A percentile compares a stretch with the other conserved stretches of the same genome.
These are phyloP conservation scores for Exophiala lecanii-corni DNA, from an alignment of 2,329 filamentous ascomycete genomes.

Conservation along the genomic window DNA sequence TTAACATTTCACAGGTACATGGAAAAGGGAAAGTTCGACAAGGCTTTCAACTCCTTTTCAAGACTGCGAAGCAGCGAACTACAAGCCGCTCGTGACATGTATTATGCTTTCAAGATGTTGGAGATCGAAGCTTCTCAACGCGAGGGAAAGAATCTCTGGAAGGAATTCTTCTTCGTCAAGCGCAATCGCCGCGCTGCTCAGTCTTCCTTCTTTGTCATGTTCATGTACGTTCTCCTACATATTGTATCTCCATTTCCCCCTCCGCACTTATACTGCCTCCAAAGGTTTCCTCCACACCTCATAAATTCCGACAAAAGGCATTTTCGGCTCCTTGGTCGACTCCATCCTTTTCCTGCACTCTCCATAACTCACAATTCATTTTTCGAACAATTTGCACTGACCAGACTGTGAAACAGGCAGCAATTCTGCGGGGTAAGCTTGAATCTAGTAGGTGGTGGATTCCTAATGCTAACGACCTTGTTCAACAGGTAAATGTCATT, in stretches of 20 bases:
- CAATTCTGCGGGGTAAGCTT: constrained; percentile 41
- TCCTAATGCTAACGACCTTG: neutral
- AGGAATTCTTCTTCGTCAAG: constrained; percentile 54
- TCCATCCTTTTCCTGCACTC: neutral
- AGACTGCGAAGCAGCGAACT: constrained; percentile 47
- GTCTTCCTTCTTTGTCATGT: constrained; percentile 60
- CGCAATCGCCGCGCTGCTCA: constrained; percentile 58
- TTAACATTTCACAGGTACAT: constrained; percentile 39
- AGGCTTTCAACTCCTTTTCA: constrained; percentile 48
- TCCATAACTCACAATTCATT: too few relatives aligned
- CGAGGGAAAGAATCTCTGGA: constrained; percentile 46
- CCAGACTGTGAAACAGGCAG: too few relatives aligned
- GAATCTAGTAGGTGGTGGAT: neutral
- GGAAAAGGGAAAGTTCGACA: constrained; percentile 41
- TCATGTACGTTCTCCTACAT: constrained; percentile 51
- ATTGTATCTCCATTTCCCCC: constrained; percentile 30
- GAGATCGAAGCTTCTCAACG: constrained; percentile 46
- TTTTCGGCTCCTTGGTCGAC: too few relatives aligned
- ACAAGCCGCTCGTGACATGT: constrained; percentile 53
- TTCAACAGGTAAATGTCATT: constrained; percentile 46
- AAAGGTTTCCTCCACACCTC: constrained; percentile 4
- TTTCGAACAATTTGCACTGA: too few relatives aligned
- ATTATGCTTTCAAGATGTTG: constrained; percentile 56
- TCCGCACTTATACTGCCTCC: constrained; percentile 35
- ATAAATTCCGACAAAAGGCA: too few relatives aligned